Evolutionary conservation across 192 early-diverging fungal genomes (phyloP).

Genomic region (Dimargaris verticillata): DNA sequence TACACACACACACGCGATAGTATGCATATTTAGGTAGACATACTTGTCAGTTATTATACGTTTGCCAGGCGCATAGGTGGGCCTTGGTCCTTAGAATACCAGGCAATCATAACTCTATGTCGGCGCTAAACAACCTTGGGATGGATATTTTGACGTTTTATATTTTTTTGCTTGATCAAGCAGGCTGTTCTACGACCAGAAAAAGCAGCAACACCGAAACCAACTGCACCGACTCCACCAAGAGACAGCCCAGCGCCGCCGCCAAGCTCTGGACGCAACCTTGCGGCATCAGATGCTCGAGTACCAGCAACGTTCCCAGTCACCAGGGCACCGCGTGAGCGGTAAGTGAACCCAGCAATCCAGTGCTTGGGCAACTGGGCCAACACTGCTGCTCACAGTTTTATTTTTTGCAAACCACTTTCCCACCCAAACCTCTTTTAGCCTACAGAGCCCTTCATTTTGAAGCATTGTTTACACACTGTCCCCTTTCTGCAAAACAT

Average conservation of each 20-base stretch:
- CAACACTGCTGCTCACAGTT: neutral
- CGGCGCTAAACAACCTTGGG: no score
- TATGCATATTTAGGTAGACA: no score
- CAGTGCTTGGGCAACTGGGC: neutral
- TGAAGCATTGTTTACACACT: neutral
- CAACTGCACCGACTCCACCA: neutral
- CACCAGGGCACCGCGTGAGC: neutral
- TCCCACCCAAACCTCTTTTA: neutral
- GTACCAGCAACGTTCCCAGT: neutral
- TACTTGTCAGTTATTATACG: no score
- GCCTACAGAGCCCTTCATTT: neutral
- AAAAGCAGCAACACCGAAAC: neutral
- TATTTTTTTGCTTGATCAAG: neutral
- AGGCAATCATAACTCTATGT: no score
- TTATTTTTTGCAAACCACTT: neutral
- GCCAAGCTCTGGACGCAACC: neutral
- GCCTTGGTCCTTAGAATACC: no score
- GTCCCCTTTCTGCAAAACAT: neutral
- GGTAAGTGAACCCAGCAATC: neutral
- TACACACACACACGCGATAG: no score
- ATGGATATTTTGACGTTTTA: neutral
- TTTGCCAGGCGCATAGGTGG: no score
- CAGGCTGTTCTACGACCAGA: neutral
- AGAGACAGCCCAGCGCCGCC: neutral
- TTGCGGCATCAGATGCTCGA: neutral